phyloP scores from a whole-genome alignment of 169 alveolate genomes.

The Cryptosporidium xiaoi region DNA sequence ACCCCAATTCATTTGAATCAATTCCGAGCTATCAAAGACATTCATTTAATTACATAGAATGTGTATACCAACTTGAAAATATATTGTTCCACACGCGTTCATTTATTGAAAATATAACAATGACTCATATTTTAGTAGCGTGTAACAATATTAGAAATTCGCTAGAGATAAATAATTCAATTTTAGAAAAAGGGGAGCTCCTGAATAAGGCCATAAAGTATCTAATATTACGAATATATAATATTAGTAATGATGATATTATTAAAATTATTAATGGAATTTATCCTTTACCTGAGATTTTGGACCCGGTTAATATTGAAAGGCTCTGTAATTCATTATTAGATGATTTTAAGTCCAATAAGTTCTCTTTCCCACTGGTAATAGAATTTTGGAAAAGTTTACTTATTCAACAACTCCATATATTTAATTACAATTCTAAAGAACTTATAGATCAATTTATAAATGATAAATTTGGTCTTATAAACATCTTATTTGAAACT shows the following conservation, averaged over 20 bases:
- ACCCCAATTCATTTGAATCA: slow-evolving; percentile 39
- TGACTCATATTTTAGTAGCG: slow-evolving; percentile 21
- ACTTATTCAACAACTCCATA: slow-evolving; percentile 41
- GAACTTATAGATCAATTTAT: background rate
- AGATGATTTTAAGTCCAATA: slow-evolving; percentile 11
- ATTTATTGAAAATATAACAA: slow-evolving; percentile 10
- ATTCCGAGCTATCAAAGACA: slow-evolving; percentile 8
- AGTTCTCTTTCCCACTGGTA: slow-evolving; percentile 16
- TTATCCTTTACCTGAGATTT: slow-evolving; percentile 12
- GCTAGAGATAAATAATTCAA: slow-evolving; percentile 5
- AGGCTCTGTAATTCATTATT: background rate
- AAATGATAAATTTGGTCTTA: slow-evolving; percentile 21
- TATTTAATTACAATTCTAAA: slow-evolving; percentile 7
- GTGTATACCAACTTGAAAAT: slow-evolving; percentile 71
- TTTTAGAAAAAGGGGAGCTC: background rate
- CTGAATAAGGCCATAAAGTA: slow-evolving; percentile 14
- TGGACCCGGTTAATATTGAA: slow-evolving; percentile 10
- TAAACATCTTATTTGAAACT: slow-evolving; percentile 40
- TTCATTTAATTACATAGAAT: slow-evolving; percentile 34
- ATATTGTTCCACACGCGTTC: slow-evolving; percentile 54
- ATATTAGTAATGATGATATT: slow-evolving; percentile 31
- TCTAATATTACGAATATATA: slow-evolving; percentile 44
- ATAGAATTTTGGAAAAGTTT: slow-evolving; percentile 47
- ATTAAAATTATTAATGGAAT: background rate
- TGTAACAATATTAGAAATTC: slow-evolving; percentile 24